Base-by-base conservation (phyloP, 2,329 filamentous ascomycete species). In the Penicillium sp. region DNA sequence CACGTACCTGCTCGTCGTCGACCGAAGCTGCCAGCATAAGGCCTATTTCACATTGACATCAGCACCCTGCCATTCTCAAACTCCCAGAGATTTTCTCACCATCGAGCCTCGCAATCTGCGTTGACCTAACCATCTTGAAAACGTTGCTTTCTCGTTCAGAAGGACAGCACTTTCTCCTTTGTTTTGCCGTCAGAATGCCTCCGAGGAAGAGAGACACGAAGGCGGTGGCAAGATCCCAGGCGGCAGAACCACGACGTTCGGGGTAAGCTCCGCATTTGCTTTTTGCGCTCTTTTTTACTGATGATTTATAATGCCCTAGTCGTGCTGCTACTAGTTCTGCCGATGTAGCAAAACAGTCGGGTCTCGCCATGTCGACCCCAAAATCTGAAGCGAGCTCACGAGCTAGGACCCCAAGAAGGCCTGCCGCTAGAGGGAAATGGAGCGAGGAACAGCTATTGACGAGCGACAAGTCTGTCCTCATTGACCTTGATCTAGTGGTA, bases 11-110 rank as follows among this genome's bases (percentile, higher is more conserved):
- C 69, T 91, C 89, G 72, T 97, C 91, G 75, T 97, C 94, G 67
- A 96, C 90, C 2, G 92, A 96, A 57, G 93, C 93, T 70, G 91
- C 93, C 64, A 99, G 85, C 82, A 96, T 92, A 63, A 97, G 85
- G 82, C 93, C 92, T 96, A 56, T 53, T 62, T 52, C 46, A 35
- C 47, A 47, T 40, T 37, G 58, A 60, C 47, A 59, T 72, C 58
- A 71, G 68, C 61, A 55, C 55, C 31, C 39, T 46, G 7, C 12
- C 13, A 16, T 46, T 47, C 27, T 49, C 34, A 44, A 46, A 38
- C 41, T 39, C 44, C 52, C n/a, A 34, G 16, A 38, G 32, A 58
- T 66, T 55, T 70, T 62, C 75, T 60, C 72, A 94, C 91, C 93
- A 77, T 97, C 94, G 49, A 97, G 84, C 75, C 94, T 84, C 62